Evolutionary conservation across 495 filamentous ascomycete genomes (phyloP).

Genomic region (Jackrogersella multiformis): DNA sequence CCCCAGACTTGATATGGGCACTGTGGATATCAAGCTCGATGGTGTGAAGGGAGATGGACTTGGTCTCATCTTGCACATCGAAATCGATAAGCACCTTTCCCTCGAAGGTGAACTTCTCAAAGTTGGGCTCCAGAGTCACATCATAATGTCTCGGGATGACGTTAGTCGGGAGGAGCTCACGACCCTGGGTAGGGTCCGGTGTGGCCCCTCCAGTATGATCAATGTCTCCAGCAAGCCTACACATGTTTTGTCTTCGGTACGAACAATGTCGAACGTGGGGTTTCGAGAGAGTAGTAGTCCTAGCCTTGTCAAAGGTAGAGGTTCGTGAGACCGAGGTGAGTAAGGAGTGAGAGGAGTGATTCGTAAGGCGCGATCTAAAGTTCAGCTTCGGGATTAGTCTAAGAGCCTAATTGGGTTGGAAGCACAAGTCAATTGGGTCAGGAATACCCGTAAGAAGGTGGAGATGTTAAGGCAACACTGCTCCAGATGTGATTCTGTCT

Average conservation of each 20-base stretch:
- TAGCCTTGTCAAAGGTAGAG: constrained; percentile 35
- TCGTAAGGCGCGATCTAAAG: constrained; percentile 25
- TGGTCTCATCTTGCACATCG: constrained; percentile 85
- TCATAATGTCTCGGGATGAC: constrained; percentile 75
- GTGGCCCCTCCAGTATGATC: constrained; percentile 56
- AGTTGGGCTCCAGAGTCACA: constrained; percentile 76
- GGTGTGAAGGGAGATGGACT: constrained; percentile 86
- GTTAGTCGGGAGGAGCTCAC: constrained; percentile 71
- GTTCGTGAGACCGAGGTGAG: constrained; percentile 26
- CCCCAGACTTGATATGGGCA: constrained; percentile 69
- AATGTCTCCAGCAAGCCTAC: constrained; percentile 56
- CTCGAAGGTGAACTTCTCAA: constrained; percentile 74
- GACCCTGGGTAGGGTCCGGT: constrained; percentile 53
- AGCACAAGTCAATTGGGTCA: constrained; percentile 33
- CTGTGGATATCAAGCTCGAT: constrained; percentile 85
- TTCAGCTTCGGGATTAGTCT: constrained; percentile 35
- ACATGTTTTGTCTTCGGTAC: constrained; percentile 66
- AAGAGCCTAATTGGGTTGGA: constrained; percentile 23
- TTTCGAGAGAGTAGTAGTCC: constrained; percentile 32
- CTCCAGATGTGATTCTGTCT: constrained; percentile 36
- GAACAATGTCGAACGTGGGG: constrained; percentile 58
- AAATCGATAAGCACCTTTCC: constrained; percentile 77
- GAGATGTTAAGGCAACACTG: constrained; percentile 40
- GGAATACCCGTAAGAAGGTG: constrained; percentile 40
- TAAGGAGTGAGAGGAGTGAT: constrained; percentile 17